A percentile compares a stretch with the other conserved stretches of the same genome.
phyloP scores from a whole-genome alignment of 352 stramenopile species.

The Phytophthora sojae region DNA sequence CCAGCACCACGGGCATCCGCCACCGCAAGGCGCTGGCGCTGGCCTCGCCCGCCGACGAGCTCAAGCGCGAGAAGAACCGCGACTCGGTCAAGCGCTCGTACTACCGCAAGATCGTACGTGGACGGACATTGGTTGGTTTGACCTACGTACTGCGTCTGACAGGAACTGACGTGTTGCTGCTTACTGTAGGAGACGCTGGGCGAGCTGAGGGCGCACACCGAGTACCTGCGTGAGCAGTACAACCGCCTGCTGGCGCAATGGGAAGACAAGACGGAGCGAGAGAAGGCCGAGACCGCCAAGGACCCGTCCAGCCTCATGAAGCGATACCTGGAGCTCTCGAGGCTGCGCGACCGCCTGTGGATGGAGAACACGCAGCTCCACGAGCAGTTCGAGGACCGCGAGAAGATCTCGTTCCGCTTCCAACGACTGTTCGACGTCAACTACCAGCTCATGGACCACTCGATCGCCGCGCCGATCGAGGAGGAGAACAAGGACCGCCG shows the following conservation, averaged over 20 bases:
- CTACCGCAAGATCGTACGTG: conserved; percentile 58
- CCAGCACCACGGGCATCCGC: conserved; percentile 30
- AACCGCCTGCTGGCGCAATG: conserved; percentile 50
- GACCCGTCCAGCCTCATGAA: conserved; percentile 52
- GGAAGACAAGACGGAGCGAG: conserved; percentile 46
- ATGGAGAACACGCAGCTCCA: conserved; percentile 63
- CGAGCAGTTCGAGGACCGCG: conserved; percentile 58
- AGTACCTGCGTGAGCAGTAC: conserved; percentile 60
- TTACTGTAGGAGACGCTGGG: conserved; percentile 50
- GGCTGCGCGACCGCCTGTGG: conserved; percentile 58
- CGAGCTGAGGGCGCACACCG: conserved; percentile 49
- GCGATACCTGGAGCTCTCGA: conserved; percentile 54
- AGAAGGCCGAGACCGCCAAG: conserved; percentile 39
- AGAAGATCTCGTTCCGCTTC: conserved; percentile 62
- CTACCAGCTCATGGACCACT: conserved; percentile 70
- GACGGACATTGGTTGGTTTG: not conserved
- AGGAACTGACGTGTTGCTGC: not conserved
- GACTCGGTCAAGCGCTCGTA: conserved; percentile 65
- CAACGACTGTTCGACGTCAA: conserved; percentile 67
- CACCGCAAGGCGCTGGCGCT: conserved; percentile 42
- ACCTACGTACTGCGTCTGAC: not conserved
- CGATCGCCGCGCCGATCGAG: conserved; percentile 39
- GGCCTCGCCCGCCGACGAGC: conserved; percentile 35
- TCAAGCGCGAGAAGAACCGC: conserved; percentile 67
- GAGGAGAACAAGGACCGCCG: conserved; percentile 37